Base-by-base conservation (phyloP, 2,329 filamentous ascomycete genomes). In the Zopfia rhizophila region DNA sequence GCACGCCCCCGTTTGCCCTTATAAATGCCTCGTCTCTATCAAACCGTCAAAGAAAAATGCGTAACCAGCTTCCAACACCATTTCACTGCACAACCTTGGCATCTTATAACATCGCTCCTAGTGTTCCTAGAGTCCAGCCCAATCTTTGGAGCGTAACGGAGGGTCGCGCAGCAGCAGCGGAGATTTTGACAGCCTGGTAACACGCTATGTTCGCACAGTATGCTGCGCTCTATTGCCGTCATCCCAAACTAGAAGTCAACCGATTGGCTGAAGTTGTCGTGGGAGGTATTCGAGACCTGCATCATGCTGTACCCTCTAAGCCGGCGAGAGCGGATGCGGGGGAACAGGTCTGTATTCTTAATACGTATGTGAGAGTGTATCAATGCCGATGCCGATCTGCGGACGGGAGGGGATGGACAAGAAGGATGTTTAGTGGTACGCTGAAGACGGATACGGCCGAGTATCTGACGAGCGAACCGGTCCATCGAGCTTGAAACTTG, bases 141-240 rank as follows among this genome's bases (percentile, higher is more conserved):
- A n/a, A n/a, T n/a, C n/a, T n/a, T n/a, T n/a, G n/a, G n/a, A n/a
- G n/a, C n/a, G n/a, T n/a, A n/a, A n/a, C 28, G 14, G 28, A 10
- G 5, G 28, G 28, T 16, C 13, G 35, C 19, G 21, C 27, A 11
- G 36, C 30, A 33, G 28, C 23, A 38, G 27, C 19, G 18, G 41
- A 54, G 59, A 59, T 61, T 58, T 62, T 63, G 61, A 64, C 57
- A 66, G 42, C 36, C 24, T 45, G 24, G 60, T 62, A 8, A 19
- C 14, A n/a, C n/a, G n/a, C n/a, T n/a, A n/a, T 21, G 16, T 16
- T 35, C 21, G 52, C 41, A 68, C 62, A 16, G 30, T 27, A 41
- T 44, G 40, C 36, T 19, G 47, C 27, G 38, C 13, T 30, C 10
- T 13, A 19, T 16, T 18, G 17, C 17, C 18, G 29, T 12, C 11